A percentile compares a stretch with the other conserved stretches of the same genome.
phyloP scores from a whole-genome alignment of 345 rosid species.

The Chamaenerion angustifolium region DNA sequence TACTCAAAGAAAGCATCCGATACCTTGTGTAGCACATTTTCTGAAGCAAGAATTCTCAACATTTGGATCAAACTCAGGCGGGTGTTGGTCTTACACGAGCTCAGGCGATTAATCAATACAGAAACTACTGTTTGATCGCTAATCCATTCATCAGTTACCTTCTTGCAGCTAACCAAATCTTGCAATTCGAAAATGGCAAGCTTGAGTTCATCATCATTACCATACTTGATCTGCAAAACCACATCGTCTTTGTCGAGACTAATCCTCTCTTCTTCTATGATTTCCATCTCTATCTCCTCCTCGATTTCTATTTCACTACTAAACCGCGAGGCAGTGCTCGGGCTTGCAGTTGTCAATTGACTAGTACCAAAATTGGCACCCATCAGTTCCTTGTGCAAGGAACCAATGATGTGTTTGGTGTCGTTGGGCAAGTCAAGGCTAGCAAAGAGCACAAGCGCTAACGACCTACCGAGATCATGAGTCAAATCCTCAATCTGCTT shows the following conservation, averaged over 20 bases:
- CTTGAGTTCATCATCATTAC: conserved; percentile 30
- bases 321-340: conserved; percentile 15
- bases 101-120: conserved; percentile 28
- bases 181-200: conserved; percentile 23
- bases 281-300: conserved; percentile 18
- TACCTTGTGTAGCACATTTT: conserved; percentile 34
- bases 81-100: conserved; percentile 21
- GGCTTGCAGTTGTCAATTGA: conserved; percentile 17
- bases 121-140: conserved; percentile 27
- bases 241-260: conserved; percentile 31
- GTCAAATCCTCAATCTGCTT: conserved; percentile 30
- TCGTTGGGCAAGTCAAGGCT: conserved; percentile 23
- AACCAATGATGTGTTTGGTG: conserved; percentile 24
- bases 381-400: conserved; percentile 47
- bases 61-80: conserved; percentile 26
- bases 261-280: conserved; percentile 20
- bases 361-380: conserved; percentile 18
- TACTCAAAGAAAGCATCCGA: neutral
- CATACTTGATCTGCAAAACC: conserved; percentile 41
- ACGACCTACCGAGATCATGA: conserved; percentile 51
- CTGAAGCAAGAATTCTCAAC: conserved; percentile 31
- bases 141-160: conserved; percentile 31
- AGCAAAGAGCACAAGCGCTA: conserved; percentile 57
- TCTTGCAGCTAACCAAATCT: conserved; percentile 16
- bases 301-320: conserved; percentile 26